Base-by-base conservation (phyloP, 1,284 basidiomycete genomes). In the Ustilago bromivora region DNA sequence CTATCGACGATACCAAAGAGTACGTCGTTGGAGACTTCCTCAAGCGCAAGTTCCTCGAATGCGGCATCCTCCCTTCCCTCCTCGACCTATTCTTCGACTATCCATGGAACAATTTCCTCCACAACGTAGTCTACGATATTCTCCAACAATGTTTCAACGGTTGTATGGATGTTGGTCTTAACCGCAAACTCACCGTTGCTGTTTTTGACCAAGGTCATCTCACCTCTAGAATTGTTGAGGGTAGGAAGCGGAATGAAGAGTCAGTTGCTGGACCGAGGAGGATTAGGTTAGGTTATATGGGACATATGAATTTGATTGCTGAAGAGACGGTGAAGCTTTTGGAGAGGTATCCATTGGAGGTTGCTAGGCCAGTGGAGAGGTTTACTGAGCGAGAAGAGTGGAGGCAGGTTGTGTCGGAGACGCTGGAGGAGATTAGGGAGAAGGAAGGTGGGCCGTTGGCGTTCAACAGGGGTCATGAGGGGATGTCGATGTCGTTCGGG, bases 91-190 rank as follows among this genome's bases (percentile, higher is more conserved):
- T 99, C 89, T 98, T 98, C 86, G 91, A 94, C 71, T 97, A 93
- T 82, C 95, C 95, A 0, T 95, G 94, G 92, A 98, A 99, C 88
- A 98, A 99, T 85, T 98, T 99, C 86, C 88, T 99, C 49, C 97
- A 99, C 86, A 96, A 95, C 82, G 93, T 96, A 15, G 95, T 98
- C 17, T 99, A 99, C 85, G 97, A 99, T 86, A 89, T 98, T 57
- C 89, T 99, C 2, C 96, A 98, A 85, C 97, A 99, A 86, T 93
- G 98, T 56, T 90, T 99, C 74, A 96, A 94, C 13, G 95, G 95
- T 89, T 94, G 43, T 91, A 94, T 85, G 83, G 79, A 84, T 34
- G 69, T 66, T 10, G 79, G 82, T 19, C 79, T 84, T 56, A 86
- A 86, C 62, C 63, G 82, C 12, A 72, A 72, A 49, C 77, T 86